Evolutionary conservation across 2,329 filamentous ascomycete species (phyloP).

Genomic region (Myriosclerotinia curreyana): DNA sequence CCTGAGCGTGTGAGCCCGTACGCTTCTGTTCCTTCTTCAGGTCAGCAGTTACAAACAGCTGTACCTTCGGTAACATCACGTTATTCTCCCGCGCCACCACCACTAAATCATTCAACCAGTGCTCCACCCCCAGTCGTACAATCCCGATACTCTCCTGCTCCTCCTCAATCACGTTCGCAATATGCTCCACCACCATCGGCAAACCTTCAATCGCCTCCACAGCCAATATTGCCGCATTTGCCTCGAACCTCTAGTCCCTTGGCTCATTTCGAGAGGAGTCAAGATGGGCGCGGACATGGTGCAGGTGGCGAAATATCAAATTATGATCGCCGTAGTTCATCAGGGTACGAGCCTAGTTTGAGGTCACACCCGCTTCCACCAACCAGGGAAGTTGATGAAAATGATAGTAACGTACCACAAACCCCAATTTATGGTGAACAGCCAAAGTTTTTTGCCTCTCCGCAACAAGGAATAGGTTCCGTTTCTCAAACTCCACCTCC

Average conservation of each 20-base stretch:
- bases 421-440: conserved; percentile 30
- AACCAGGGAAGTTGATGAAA: conserved; percentile 61
- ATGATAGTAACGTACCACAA: conserved; percentile 41
- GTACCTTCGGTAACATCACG: conserved; percentile 44
- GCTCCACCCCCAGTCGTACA: conserved; percentile 40
- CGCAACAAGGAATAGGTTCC: conserved; percentile 37
- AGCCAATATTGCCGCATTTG: conserved; percentile 50
- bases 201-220: conserved; percentile 44
- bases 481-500: conserved; percentile 52
- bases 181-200: conserved; percentile 35
- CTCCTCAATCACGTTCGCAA: conserved; percentile 29
- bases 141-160: conserved; percentile 44
- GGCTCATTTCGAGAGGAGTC: conserved; percentile 55
- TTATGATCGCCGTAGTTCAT: conserved; percentile 51
- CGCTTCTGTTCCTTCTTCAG: conserved; percentile 33
- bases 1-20: conserved; percentile 39
- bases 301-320: conserved; percentile 42
- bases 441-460: conserved; percentile 34
- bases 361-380: conserved; percentile 54
- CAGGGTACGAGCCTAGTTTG: conserved; percentile 52
- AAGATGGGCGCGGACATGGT: conserved; percentile 30
- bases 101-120: conserved; percentile 44
- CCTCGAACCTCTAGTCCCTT: conserved; percentile 64
- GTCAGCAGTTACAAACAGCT: conserved; percentile 19
- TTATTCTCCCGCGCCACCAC: conserved; percentile 59